Percentiles rank a stretch among this genome's conserved stretches.
These are phyloP conservation scores for Picea sitchensis DNA, from an alignment of 75 land plant genomes.

Conservation along the genomic window DNA sequence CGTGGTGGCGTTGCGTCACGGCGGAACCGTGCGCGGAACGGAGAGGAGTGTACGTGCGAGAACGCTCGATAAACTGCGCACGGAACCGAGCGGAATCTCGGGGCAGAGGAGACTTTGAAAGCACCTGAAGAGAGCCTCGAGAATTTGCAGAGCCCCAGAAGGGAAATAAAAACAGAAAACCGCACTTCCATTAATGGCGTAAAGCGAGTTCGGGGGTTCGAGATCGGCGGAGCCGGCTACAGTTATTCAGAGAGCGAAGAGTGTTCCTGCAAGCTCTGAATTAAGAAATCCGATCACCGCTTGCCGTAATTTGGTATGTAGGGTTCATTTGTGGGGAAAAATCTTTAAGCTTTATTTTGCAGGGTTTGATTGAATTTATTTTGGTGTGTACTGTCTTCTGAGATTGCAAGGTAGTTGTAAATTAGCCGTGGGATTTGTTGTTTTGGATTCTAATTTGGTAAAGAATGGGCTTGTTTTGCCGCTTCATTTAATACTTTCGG, in stretches of 20 bases:
- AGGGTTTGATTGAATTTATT: not conserved
- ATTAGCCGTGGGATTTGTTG: not conserved
- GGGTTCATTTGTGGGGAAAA: not conserved
- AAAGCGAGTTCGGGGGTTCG: not conserved
- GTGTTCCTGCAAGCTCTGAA: not conserved
- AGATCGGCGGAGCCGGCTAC: not conserved
- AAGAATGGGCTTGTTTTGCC: not conserved
- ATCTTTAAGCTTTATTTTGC: not conserved
- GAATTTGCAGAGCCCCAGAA: constrained; percentile 3
- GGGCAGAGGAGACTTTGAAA: not conserved
- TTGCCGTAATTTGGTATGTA: not conserved
- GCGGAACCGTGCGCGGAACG: not conserved
- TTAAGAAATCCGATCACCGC: not conserved
- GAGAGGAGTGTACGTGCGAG: not conserved
- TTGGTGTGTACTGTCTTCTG: not conserved
- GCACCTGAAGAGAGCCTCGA: not conserved
- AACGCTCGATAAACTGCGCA: not conserved
- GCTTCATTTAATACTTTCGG: not conserved
- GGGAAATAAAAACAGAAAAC: not conserved
- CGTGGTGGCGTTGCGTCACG: not conserved
- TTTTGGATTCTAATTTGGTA: constrained; percentile 5
- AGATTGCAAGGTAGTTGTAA: not conserved
- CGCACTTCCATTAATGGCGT: not conserved
- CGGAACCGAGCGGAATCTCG: constrained; percentile 3
- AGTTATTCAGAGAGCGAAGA: not conserved